Base-by-base conservation (phyloP, 2,329 filamentous ascomycete genomes). In the Phaeosphaeriaceae sp. region DNA sequence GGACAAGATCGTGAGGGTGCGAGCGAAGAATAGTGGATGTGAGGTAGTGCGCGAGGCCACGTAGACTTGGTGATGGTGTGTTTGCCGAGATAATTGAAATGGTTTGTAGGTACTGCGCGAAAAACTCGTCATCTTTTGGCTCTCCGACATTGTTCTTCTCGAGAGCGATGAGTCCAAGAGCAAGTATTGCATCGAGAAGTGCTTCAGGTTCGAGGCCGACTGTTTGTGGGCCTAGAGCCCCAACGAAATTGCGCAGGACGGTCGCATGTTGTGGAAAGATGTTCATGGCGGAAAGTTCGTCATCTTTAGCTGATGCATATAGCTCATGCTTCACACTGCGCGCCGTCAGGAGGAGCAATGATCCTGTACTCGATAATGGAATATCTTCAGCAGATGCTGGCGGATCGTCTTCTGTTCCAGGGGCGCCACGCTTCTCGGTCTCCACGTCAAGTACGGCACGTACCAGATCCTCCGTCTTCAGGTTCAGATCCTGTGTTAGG, bases 401-500 rank as follows among this genome's bases (percentile, higher is more conserved):
- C 6, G 80, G 77, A 13, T 84, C 81, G 30, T 83, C 81, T 58
- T 85, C 83, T 43, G 79, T 77, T 3, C 76, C 68, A 3, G 75
- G 76, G 2, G 75, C 68, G 1, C 74, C 69, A 51, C 73, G 56
- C 64, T 77, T 66, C 66, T 77, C 68, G 32, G 69, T 35, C 52
- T 71, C 59, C 52, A 73, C 60, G 48, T 77, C 61, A 61, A 74
- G 55, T 7, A 78, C 70, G 5, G 81, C 76, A 13, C 70, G 64
- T 7, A 81, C 63, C 4, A 85, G 71, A 7, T 81, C 75, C 7
- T 76, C 61, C 9, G 78, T 77, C 18, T 77, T 67, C 20, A 85
- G 59, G 1, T 76, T 77, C 21, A 85, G 72, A 56, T 85, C 83
- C 43, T 83, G 79, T 13, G 87, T 82, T 44, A 90, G 76, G 15